Conservation (phyloP, 2,329 filamentous ascomycete species). For the Aspergillus versicolor region DNA sequence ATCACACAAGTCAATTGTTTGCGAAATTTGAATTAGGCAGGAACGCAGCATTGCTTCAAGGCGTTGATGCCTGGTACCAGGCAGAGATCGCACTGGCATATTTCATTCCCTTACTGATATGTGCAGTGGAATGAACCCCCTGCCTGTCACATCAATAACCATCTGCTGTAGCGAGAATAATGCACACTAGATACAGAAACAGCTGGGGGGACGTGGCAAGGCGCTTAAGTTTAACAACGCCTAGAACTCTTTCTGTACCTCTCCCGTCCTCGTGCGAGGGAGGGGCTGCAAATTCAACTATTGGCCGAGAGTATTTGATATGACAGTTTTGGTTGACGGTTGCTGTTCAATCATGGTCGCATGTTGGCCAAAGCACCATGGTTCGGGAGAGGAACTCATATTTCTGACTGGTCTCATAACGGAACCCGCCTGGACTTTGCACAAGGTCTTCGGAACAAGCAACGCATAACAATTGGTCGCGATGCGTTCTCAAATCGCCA, state of each 20-base stretch:
- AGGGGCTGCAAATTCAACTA: not conserved
- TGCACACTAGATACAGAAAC: not conserved
- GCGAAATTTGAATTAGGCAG: not conserved
- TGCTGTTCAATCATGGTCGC: not conserved
- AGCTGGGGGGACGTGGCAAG: not conserved
- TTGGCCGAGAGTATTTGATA: not conserved
- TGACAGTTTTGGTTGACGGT: not conserved
- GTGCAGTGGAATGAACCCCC: not conserved
- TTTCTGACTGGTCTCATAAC: not conserved
- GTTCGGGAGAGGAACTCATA: not conserved
- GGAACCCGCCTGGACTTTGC: not conserved
- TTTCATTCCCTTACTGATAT: not conserved
- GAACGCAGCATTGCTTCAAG: not conserved
- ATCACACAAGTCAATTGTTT: not conserved
- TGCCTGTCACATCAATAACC: not conserved
- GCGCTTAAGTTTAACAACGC: constrained; percentile 8
- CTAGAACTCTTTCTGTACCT: not conserved
- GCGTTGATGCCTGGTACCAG: not conserved
- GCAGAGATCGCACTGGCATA: not conserved
- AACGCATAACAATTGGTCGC: not conserved
- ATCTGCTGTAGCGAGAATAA: not conserved
- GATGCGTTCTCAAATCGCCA: not conserved
- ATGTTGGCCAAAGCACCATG: not conserved
- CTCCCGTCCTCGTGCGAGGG: not conserved
- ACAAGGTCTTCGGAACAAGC: not conserved